phyloP scores from a whole-genome alignment of 768 basidiomycete genomes.

The Polyporus arcularius region DNA sequence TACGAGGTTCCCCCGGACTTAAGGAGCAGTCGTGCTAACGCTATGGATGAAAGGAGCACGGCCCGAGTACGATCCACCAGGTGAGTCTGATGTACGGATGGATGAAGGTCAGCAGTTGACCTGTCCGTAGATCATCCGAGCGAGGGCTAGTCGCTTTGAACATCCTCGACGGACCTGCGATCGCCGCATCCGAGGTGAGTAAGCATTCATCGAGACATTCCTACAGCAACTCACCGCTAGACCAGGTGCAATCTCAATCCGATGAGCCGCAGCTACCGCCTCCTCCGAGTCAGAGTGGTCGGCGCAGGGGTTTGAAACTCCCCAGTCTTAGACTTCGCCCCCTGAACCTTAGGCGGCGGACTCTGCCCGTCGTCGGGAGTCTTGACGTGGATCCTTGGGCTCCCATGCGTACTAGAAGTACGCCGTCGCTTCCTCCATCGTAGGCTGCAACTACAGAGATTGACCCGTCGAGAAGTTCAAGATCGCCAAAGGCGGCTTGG shows the following conservation, averaged over 20 bases:
- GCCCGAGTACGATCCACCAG: too few species aligned
- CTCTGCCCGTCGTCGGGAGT: neutral
- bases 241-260: neutral
- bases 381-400: neutral
- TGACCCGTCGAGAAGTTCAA: neutral
- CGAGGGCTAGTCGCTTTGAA: too few species aligned
- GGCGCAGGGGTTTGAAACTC: neutral
- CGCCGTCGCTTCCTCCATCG: neutral
- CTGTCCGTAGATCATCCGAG: too few species aligned
- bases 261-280: neutral
- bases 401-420: conserved; percentile 4
- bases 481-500: neutral
- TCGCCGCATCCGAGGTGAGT: too few species aligned
- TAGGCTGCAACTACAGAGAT: neutral
- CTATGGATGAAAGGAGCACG: too few species aligned
- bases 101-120: too few species aligned
- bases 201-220: too few species aligned
- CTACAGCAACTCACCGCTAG: too few species aligned
- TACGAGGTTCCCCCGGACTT: too few species aligned
- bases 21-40: too few species aligned
- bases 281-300: neutral
- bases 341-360: neutral
- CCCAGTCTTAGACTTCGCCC: conserved; percentile 1
- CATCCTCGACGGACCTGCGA: too few species aligned
- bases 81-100: too few species aligned